Conservation (phyloP, 2,329 filamentous ascomycete species). For the Colletotrichum sp. region DNA sequence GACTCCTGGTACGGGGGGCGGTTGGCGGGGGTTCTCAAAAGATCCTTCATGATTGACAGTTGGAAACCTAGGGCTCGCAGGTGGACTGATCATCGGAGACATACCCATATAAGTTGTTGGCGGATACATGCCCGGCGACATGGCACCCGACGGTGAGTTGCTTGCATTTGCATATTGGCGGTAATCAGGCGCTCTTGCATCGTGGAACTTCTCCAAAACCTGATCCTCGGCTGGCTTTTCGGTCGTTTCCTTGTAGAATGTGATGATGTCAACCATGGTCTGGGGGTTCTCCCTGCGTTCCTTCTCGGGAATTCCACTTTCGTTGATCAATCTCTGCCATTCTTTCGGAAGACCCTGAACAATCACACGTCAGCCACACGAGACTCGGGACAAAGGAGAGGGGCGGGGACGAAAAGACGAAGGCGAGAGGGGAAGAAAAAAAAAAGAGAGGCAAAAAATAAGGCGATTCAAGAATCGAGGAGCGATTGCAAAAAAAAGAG, state of each 20-base stretch:
- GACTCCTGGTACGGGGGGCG: conserved; percentile 80
- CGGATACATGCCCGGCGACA: conserved; percentile 60
- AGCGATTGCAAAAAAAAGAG: not conserved
- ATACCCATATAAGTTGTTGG: conserved; percentile 61
- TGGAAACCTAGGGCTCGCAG: conserved; percentile 85
- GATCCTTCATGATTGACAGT: conserved; percentile 85
- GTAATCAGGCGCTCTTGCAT: conserved; percentile 69
- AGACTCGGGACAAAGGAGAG: not conserved
- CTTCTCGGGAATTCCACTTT: conserved; percentile 94
- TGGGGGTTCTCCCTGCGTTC: conserved; percentile 96
- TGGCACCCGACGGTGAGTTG: conserved; percentile 45
- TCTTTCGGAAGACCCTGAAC: conserved; percentile 88
- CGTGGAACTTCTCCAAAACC: conserved; percentile 95
- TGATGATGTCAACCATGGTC: conserved; percentile 93
- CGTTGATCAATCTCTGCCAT: conserved; percentile 95
- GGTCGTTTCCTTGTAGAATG: conserved; percentile 95
- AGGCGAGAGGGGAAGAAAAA: conserved; percentile 19
- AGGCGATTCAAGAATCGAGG: not conserved
- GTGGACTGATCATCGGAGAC: conserved; percentile 74
- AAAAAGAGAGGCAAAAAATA: not conserved
- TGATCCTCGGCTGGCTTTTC: conserved; percentile 82
- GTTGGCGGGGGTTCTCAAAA: conserved; percentile 95
- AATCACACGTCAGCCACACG: conserved; percentile 19
- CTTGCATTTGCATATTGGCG: conserved; percentile 41
- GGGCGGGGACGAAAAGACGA: not conserved